phyloP scores from a whole-genome alignment of 192 early-diverging fungal species.

The Backusella tuberculispora region DNA sequence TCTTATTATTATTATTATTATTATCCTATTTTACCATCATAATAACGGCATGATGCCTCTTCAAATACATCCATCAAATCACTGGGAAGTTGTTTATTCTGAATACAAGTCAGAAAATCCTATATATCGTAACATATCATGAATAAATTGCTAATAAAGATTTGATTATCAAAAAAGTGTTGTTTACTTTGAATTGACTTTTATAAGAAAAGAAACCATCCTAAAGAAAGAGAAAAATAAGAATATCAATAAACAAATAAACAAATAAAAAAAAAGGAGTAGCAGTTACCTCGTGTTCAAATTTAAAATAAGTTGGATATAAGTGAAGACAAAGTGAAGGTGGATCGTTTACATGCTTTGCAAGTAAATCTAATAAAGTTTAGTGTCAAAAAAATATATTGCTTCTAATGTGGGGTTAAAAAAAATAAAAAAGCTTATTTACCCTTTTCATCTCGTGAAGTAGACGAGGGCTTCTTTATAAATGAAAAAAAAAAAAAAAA shows the following conservation, averaged over 20 bases:
- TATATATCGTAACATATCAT: neutral
- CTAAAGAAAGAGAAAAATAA: conserved; percentile 24
- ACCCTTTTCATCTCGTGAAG: conserved; percentile 29
- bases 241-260: neutral
- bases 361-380: conserved; percentile 41
- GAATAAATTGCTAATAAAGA: neutral
- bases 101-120: conserved; percentile 55
- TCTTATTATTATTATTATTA: neutral
- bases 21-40: conserved; percentile 44
- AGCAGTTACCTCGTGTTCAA: conserved; percentile 57
- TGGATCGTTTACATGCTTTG: conserved; percentile 51
- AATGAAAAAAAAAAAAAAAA: neutral
- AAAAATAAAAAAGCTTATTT: neutral
- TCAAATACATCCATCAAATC: conserved; percentile 73
- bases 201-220: conserved; percentile 60
- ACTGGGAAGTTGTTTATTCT: conserved; percentile 59
- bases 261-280: neutral
- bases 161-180: neutral
- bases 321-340: conserved; percentile 69
- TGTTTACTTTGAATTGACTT: conserved; percentile 49
- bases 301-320: conserved; percentile 75
- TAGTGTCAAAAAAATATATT: neutral
- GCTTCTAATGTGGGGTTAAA: neutral
- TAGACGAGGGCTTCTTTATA: neutral
- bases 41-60: conserved; percentile 56